Evolutionary conservation across 768 basidiomycete species (phyloP).

Genomic region (Phylloporus sp.): DNA sequence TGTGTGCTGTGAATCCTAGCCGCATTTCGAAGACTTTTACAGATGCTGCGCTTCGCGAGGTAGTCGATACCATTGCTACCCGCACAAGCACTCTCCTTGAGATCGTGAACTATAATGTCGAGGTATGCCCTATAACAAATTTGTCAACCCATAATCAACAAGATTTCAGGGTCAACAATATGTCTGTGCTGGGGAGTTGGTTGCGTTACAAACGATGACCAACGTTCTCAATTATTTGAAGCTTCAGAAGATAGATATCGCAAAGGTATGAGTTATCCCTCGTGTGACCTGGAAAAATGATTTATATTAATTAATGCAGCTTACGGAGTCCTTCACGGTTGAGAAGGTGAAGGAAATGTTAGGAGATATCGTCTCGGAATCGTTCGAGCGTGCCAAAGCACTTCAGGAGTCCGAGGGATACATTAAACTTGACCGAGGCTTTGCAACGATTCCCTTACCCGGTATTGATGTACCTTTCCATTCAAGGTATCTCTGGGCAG

Average conservation of each 20-base stretch:
- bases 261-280: conserved; percentile 50
- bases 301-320: conserved; percentile 38
- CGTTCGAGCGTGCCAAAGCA: conserved; percentile 69
- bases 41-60: conserved; percentile 93
- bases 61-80: conserved; percentile 85
- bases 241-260: conserved; percentile 91
- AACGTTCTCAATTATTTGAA: conserved; percentile 97
- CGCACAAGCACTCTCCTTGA: conserved; percentile 82
- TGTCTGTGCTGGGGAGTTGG: conserved; percentile 95
- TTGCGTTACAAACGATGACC: conserved; percentile 89
- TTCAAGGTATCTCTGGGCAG: conserved; percentile 98
- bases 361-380: conserved; percentile 83
- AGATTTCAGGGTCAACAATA: conserved; percentile 90
- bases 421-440: conserved; percentile 94
- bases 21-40: conserved; percentile 93
- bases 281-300: background rate
- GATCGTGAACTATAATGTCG: conserved; percentile 96
- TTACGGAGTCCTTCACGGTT: conserved; percentile 82
- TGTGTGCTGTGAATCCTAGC: conserved; percentile 99
- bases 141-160: background rate
- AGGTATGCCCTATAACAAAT: conserved; percentile 44
- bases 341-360: conserved; percentile 98
- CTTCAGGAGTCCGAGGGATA: conserved; percentile 80
- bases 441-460: conserved; percentile 91
- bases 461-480: conserved; percentile 99